Percentiles rank a stretch among this genome's conserved stretches.
Evolutionary conservation across 805 yeast species (phyloP).

Genomic region (Metschnikowia santaceciliae): DNA sequence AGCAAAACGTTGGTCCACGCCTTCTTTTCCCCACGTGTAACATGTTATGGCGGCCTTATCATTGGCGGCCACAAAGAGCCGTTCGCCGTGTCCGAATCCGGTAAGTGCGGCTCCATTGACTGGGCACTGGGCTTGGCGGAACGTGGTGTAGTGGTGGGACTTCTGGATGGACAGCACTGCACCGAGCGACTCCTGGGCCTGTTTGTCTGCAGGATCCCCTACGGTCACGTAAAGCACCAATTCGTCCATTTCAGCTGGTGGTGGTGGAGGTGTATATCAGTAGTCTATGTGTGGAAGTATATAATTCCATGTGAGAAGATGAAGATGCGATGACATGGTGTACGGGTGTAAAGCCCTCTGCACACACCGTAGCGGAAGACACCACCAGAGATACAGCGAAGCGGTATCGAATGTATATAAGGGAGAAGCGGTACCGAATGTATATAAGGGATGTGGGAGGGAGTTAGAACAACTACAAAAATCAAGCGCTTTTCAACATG

Average conservation of each 20-base stretch:
- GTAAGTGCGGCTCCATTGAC: constrained; percentile 45
- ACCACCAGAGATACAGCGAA: too few relatives aligned
- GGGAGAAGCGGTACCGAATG: too few relatives aligned
- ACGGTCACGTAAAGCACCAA: constrained; percentile 44
- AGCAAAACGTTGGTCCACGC: constrained; percentile 75
- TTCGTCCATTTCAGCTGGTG: constrained; percentile 41
- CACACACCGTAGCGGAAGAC: too few relatives aligned
- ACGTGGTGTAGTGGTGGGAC: constrained; percentile 46
- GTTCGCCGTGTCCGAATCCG: constrained; percentile 45
- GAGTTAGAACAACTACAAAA: too few relatives aligned
- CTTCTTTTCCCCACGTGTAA: constrained; percentile 66
- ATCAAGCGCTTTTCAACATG: too few relatives aligned
- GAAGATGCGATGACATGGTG: constrained; percentile 1
- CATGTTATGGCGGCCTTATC: constrained; percentile 72
- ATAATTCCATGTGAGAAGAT: not conserved
- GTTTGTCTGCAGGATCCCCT: constrained; percentile 43
- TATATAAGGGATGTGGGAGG: too few relatives aligned
- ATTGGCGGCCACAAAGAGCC: constrained; percentile 61
- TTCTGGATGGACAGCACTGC: constrained; percentile 42
- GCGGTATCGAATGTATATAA: too few relatives aligned
- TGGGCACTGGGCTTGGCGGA: constrained; percentile 49
- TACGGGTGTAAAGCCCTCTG: not conserved
- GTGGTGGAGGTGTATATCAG: not conserved
- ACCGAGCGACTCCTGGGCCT: constrained; percentile 41
- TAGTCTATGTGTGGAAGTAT: not conserved